These are phyloP conservation scores for Solanum habrochaites DNA, from an alignment of 257 asterid genomes.

Conservation along the genomic window DNA sequence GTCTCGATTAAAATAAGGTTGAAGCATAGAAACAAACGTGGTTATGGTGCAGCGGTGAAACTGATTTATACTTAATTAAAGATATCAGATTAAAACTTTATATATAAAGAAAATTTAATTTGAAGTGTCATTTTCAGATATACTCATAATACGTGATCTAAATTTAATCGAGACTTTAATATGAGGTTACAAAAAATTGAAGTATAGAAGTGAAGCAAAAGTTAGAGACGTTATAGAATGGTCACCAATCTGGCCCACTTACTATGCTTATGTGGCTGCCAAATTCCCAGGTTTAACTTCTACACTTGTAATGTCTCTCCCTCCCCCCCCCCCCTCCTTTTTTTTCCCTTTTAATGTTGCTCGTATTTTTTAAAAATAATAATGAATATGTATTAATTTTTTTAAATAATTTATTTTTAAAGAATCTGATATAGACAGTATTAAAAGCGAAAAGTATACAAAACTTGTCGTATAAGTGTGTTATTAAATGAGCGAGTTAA, in stretches of 20 bases:
- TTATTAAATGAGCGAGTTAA: neutral
- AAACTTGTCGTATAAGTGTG: neutral
- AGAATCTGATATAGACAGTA: rapidly evolving
- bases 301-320: neutral
- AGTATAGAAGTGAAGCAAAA: slow-evolving; percentile 25
- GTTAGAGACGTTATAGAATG: slow-evolving; percentile 5
- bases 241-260: slow-evolving; percentile 4
- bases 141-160: rapidly evolving
- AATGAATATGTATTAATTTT: too few relatives aligned
- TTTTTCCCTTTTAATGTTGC: neutral
- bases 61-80: too few relatives aligned
- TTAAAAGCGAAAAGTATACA: neutral
- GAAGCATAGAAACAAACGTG: too few relatives aligned
- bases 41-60: too few relatives aligned
- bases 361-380: rapidly evolving
- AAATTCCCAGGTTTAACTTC: neutral
- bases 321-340: too few relatives aligned
- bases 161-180: rapidly evolving
- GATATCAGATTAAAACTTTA: rapidly evolving
- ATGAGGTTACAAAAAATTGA: too few relatives aligned
- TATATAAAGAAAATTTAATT: rapidly evolving
- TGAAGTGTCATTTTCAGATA: rapidly evolving
- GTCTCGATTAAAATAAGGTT: neutral
- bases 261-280: slow-evolving; percentile 8
- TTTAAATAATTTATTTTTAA: too few relatives aligned